A percentile compares a stretch with the other conserved stretches of the same genome.
phyloP scores from a whole-genome alignment of 2,329 filamentous ascomycete species.

The Rutstroemia sp. region DNA sequence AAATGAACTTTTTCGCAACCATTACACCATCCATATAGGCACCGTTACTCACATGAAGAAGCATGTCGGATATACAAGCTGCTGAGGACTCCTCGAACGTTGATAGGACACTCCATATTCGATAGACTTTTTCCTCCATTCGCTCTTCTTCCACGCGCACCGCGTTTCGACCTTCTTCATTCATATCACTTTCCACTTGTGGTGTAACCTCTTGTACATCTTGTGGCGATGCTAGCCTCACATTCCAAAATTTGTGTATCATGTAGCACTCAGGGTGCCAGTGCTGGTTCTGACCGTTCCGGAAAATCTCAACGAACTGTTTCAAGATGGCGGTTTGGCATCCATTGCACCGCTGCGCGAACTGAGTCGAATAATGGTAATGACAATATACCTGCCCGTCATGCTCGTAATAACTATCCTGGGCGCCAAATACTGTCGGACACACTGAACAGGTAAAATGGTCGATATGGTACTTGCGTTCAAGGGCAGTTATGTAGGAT shows the following conservation, averaged over 20 bases:
- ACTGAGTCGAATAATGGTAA: slow-evolving; percentile 97
- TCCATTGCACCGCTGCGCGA: slow-evolving; percentile 91
- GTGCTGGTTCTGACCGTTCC: slow-evolving; percentile 96
- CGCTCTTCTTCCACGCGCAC: slow-evolving; percentile 83
- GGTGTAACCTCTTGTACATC: slow-evolving; percentile 38
- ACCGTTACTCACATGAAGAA: slow-evolving; percentile 95
- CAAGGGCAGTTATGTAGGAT: slow-evolving; percentile 95
- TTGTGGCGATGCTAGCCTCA: slow-evolving; percentile 54
- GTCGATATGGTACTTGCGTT: slow-evolving; percentile 97
- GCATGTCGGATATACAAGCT: slow-evolving; percentile 98
- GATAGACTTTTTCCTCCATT: slow-evolving; percentile 96
- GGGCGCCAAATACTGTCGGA: slow-evolving; percentile 93
- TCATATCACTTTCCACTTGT: slow-evolving; percentile 44
- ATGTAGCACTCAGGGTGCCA: slow-evolving; percentile 99
- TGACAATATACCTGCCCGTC: slow-evolving; percentile 96
- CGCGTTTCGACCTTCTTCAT: slow-evolving; percentile 60
- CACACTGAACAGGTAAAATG: slow-evolving; percentile 98
- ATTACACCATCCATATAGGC: slow-evolving; percentile 92
- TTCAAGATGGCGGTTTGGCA: slow-evolving; percentile 97
- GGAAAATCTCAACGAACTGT: slow-evolving; percentile 97
- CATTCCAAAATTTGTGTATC: slow-evolving; percentile 99
- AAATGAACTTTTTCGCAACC: slow-evolving; percentile 92
- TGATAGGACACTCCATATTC: slow-evolving; percentile 96
- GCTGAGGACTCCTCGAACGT: slow-evolving; percentile 97
- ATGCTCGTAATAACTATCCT: slow-evolving; percentile 98